Percentiles rank a stretch among this genome's conserved stretches.
These are phyloP conservation scores for Pyrenopolyporus hunteri DNA, from an alignment of 495 filamentous ascomycete species.

Conservation along the genomic window DNA sequence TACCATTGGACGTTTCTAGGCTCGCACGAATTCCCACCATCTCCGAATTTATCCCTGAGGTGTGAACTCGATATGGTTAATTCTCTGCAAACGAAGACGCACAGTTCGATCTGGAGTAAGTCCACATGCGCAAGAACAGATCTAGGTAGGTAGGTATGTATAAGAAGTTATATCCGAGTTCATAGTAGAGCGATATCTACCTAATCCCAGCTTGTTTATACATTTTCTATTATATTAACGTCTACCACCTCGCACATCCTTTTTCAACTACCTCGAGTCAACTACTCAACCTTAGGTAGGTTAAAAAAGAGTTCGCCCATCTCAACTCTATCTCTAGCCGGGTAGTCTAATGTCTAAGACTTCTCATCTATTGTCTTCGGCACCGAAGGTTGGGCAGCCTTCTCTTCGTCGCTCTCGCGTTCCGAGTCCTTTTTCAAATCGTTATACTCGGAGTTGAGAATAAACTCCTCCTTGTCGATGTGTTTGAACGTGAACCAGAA, in stretches of 20 bases:
- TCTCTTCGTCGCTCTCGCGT: conserved; percentile 50
- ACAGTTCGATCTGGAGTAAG: too few relatives aligned
- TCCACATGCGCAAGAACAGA: too few relatives aligned
- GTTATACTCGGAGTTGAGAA: conserved; percentile 45
- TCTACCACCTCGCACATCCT: not conserved
- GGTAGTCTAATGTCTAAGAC: not conserved
- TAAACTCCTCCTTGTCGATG: conserved; percentile 54
- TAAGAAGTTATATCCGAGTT: too few relatives aligned
- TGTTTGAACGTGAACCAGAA: conserved; percentile 58
- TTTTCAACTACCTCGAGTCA: not conserved
- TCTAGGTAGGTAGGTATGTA: too few relatives aligned
- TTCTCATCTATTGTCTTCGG: conserved; percentile 46
- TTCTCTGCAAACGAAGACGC: too few relatives aligned
- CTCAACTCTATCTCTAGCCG: not conserved
- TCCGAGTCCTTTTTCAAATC: conserved; percentile 50
- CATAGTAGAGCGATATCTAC: not conserved
- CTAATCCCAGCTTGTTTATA: not conserved
- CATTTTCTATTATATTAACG: not conserved
- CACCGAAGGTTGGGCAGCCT: conserved; percentile 16
- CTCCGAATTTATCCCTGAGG: too few relatives aligned
- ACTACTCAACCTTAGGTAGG: too few relatives aligned
- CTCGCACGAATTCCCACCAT: too few relatives aligned
- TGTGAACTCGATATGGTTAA: too few relatives aligned
- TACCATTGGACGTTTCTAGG: too few relatives aligned
- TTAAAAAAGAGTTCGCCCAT: not conserved